These are phyloP conservation scores for Hyparrhenia diplandra DNA, from an alignment of 176 grass and related monocot genomes.

Conservation along the genomic window DNA sequence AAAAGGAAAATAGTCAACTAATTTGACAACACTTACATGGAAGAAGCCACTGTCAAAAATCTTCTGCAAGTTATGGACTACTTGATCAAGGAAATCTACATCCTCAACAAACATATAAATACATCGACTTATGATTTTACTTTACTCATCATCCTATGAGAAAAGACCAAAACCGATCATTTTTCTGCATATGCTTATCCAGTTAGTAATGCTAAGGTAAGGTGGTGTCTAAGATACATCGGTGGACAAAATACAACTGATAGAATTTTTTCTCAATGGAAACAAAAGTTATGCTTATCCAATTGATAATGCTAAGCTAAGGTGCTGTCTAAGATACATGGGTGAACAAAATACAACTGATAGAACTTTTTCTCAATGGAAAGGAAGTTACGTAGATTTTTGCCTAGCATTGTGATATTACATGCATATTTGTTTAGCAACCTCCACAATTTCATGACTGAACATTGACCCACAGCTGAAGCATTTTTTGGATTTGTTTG, in stretches of 20 bases:
- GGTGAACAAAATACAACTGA: not conserved
- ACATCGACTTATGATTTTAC: constrained; percentile 54
- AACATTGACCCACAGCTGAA: not conserved
- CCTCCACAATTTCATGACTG: not conserved
- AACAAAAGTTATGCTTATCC: too few relatives aligned
- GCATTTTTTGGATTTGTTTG: not conserved
- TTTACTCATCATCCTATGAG: constrained; percentile 73
- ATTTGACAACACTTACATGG: constrained; percentile 45
- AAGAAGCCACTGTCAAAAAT: constrained; percentile 63
- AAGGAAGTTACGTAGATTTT: not conserved
- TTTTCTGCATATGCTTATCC: not conserved
- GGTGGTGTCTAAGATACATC: too few relatives aligned
- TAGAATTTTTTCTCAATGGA: too few relatives aligned
- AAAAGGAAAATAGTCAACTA: not conserved
- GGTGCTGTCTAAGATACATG: not conserved
- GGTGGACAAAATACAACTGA: too few relatives aligned
- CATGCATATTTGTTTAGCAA: not conserved
- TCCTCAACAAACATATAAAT: constrained; percentile 57
- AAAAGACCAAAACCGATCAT: constrained; percentile 12
- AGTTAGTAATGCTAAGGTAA: too few relatives aligned
- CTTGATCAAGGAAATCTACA: constrained; percentile 74
- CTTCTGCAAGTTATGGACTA: constrained; percentile 55
- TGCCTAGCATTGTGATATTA: not conserved
- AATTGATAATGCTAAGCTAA: not conserved
- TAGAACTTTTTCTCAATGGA: not conserved